phyloP scores from a whole-genome alignment of 805 yeast species.

The Saturnispora silvae region DNA sequence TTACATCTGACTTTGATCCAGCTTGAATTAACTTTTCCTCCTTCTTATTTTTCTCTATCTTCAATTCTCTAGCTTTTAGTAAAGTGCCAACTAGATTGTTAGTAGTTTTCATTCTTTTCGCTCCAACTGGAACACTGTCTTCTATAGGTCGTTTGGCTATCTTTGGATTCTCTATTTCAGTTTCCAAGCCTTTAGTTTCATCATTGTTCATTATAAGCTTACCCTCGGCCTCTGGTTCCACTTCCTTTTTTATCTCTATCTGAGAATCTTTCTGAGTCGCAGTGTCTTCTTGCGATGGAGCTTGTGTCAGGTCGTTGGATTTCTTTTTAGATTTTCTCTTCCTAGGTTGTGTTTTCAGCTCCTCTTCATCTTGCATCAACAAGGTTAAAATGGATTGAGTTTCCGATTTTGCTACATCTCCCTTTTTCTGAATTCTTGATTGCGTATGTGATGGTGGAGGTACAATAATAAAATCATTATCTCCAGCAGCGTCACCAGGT shows the following conservation, averaged over 20 bases:
- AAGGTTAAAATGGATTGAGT: slow-evolving; percentile 1
- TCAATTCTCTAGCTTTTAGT: slow-evolving; percentile 13
- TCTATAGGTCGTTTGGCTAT: neutral
- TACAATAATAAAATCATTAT: neutral
- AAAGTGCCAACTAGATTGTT: slow-evolving; percentile 5
- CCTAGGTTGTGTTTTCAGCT: slow-evolving; percentile 2
- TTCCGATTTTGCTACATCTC: no score
- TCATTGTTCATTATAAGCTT: neutral
- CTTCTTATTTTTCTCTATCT: slow-evolving; percentile 5
- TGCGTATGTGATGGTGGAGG: neutral
- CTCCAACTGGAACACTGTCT: neutral
- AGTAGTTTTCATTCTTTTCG: neutral
- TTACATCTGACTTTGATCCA: slow-evolving; percentile 1
- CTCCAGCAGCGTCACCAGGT: neutral
- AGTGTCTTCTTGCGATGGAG: neutral
- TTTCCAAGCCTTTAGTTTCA: no score
- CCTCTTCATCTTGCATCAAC: slow-evolving; percentile 6
- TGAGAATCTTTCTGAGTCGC: neutral
- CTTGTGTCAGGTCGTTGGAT: neutral
- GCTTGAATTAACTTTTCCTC: slow-evolving; percentile 5
- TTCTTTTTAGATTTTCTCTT: slow-evolving; percentile 1
- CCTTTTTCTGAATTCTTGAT: no score
- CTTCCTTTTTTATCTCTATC: neutral
- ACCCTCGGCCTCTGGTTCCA: neutral
- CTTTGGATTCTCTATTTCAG: neutral